Evolutionary conservation across 2,329 filamentous ascomycete species (phyloP).

Genomic region (Fusarium oxysporum): DNA sequence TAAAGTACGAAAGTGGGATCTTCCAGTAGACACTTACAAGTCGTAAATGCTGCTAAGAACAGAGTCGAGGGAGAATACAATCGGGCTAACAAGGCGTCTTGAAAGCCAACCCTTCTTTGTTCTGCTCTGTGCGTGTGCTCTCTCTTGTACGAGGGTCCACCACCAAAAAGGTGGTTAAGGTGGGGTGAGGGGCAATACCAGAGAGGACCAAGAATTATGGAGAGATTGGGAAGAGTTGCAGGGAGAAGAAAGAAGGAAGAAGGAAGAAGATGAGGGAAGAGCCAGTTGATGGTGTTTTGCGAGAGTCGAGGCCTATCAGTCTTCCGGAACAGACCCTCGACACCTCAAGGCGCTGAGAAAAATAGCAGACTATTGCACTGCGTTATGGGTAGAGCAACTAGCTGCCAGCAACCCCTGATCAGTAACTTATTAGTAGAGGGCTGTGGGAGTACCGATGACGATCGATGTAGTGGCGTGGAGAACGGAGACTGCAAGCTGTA

Average conservation of each 20-base stretch:
- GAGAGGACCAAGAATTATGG: slow-evolving; percentile 23
- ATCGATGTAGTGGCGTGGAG: slow-evolving; percentile 45
- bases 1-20: not conserved
- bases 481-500: slow-evolving; percentile 4
- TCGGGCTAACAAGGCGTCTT: slow-evolving; percentile 10
- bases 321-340: slow-evolving; percentile 8
- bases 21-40: not conserved
- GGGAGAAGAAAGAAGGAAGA: slow-evolving; percentile 23
- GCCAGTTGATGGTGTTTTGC: slow-evolving; percentile 25
- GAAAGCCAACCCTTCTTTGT: slow-evolving; percentile 36
- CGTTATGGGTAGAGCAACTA: slow-evolving; percentile 11
- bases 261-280: slow-evolving; percentile 22
- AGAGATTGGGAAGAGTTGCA: slow-evolving; percentile 31
- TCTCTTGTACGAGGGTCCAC: slow-evolving; percentile 35
- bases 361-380: slow-evolving; percentile 1
- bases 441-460: slow-evolving; percentile 43
- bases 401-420: slow-evolving; percentile 28
- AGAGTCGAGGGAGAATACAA: not conserved
- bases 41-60: not conserved
- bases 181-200: slow-evolving; percentile 35
- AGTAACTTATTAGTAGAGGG: slow-evolving; percentile 10
- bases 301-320: slow-evolving; percentile 10
- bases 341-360: slow-evolving; percentile 3
- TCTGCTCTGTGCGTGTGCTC: slow-evolving; percentile 21
- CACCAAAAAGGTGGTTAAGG: slow-evolving; percentile 27